Base-by-base conservation (phyloP, 2,329 filamentous ascomycete genomes). In the Calonectria ilicicola region DNA sequence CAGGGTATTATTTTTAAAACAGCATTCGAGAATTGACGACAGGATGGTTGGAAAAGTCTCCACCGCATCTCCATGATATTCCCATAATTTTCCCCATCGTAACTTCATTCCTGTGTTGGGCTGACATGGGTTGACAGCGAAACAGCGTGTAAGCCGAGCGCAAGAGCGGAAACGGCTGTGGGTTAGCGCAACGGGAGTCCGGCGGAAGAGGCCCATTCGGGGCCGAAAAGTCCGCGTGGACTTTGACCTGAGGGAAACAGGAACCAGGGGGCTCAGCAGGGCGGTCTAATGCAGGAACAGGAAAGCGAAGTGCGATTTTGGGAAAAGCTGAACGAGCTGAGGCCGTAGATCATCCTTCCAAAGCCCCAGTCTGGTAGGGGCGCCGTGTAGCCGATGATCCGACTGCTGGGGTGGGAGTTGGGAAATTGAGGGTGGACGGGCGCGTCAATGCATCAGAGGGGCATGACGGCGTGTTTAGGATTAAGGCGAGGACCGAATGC, bases 371-470 rank as follows among this genome's bases (percentile, higher is more conserved):
- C 26, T 35, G 53, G 26, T 51, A 27, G 17, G 27, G n/a, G 44
- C 67, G 65, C 56, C 47, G 69, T 67, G 40, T 44, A 47, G 32
- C 69, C 69, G 69, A 65, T 53, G 62, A 46, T 60, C 53, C 35
- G 53, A 60, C 53, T 29, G n/a, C n/a, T 6, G 32, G 35, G 35
- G 32, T 21, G 3, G 4, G 10, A 40, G 38, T 26, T 40, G 32
- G 49, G 62, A 65, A 70, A 62, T 65, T 65, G 62, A 49, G 29
- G 35, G 26, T 44, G 26, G 23, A 26, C 47, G 38, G 47, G 21
- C 19, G 58, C 29, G 60, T 42, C 62, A 42, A 56, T 44, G 64
- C 53, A 38, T 47, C 3, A n/a, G 17, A n/a, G 17, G 29, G 9
- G 44, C 51, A 21, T 60, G 21, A 44, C 63, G 40, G 40, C 19